These are phyloP conservation scores for Fusarium beomiforme DNA, from an alignment of 2,329 filamentous ascomycete species.

Conservation along the genomic window DNA sequence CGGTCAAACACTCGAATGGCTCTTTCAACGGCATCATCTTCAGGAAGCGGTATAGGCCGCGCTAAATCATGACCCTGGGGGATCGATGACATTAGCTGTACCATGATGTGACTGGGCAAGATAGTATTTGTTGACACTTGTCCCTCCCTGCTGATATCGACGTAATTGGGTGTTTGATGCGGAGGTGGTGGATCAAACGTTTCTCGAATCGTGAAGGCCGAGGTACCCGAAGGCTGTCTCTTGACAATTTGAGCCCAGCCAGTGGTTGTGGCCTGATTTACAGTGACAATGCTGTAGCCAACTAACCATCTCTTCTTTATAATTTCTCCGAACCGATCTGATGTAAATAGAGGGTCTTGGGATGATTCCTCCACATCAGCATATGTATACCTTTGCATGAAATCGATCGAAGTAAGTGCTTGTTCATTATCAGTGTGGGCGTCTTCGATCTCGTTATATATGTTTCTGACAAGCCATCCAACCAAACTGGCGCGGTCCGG, in stretches of 20 bases:
- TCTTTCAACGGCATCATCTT: slow-evolving; percentile 74
- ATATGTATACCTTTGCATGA: slow-evolving; percentile 90
- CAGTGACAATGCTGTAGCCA: slow-evolving; percentile 77
- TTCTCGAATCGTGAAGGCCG: slow-evolving; percentile 68
- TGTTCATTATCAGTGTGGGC: slow-evolving; percentile 85
- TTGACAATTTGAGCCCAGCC: slow-evolving; percentile 78
- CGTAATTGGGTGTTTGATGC: slow-evolving; percentile 62
- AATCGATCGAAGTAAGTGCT: slow-evolving; percentile 91
- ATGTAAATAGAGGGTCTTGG: slow-evolving; percentile 72
- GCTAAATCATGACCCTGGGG: slow-evolving; percentile 67
- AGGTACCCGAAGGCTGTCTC: slow-evolving; percentile 75
- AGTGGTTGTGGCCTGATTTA: slow-evolving; percentile 74
- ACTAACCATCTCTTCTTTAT: slow-evolving; percentile 76
- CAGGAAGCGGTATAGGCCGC: slow-evolving; percentile 80
- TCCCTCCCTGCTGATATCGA: slow-evolving; percentile 60
- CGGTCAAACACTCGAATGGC: slow-evolving; percentile 86
- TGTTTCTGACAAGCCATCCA: slow-evolving; percentile 87
- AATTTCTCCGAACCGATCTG: slow-evolving; percentile 72
- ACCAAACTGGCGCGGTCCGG: slow-evolving; percentile 86
- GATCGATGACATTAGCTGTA: slow-evolving; percentile 73
- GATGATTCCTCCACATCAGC: slow-evolving; percentile 84
- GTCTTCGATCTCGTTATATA: slow-evolving; percentile 82
- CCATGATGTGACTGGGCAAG: slow-evolving; percentile 77
- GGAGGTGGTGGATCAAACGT: slow-evolving; percentile 67
- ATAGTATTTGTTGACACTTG: slow-evolving; percentile 68